Percentiles rank a stretch among this genome's conserved stretches.
phyloP scores from a whole-genome alignment of 2,329 filamentous ascomycete genomes.

The Colletotrichum sp. region DNA sequence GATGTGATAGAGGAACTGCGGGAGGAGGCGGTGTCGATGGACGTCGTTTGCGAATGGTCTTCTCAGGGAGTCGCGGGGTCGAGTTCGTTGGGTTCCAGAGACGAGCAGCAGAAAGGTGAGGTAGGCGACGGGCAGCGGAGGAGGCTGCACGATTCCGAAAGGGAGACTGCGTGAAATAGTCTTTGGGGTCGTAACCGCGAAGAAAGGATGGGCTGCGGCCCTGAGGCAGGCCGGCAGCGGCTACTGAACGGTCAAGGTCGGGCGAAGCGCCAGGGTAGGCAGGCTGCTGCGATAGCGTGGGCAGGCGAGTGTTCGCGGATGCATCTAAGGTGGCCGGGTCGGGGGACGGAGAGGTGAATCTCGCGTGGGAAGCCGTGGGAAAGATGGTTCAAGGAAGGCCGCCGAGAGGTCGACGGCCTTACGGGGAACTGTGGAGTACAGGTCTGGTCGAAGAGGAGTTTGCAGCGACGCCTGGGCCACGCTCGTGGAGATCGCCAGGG shows the following conservation, averaged over 20 bases:
- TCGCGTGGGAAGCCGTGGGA: conserved; percentile 55
- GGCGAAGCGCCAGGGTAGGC: conserved; percentile 30
- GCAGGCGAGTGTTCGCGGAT: conserved; percentile 30
- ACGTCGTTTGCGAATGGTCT: conserved; percentile 45
- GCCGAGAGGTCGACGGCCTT: conserved; percentile 55
- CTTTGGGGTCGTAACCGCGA: conserved; percentile 18
- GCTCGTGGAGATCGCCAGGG: conserved; percentile 15
- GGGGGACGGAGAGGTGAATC: conserved; percentile 19
- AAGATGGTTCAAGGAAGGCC: conserved; percentile 41
- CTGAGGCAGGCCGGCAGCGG: conserved; percentile 17
- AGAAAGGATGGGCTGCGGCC: conserved; percentile 19
- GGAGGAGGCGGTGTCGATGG: conserved; percentile 60
- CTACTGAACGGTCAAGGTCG: conserved; percentile 11
- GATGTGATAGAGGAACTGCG: conserved; percentile 53
- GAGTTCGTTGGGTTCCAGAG: conserved; percentile 69
- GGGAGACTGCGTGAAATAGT: conserved; percentile 37
- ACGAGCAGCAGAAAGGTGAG: conserved; percentile 51
- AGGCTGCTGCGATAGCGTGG: conserved; percentile 36
- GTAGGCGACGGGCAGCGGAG: conserved; percentile 35
- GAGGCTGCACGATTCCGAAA: conserved; percentile 48
- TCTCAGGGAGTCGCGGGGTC: conserved; percentile 49
- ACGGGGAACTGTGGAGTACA: conserved; percentile 24
- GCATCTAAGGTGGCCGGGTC: conserved; percentile 33
- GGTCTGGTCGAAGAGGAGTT: conserved; percentile 12
- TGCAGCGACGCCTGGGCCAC: conserved; percentile 11